phyloP scores from a whole-genome alignment of 768 basidiomycete genomes.

The Lepiota venenata region DNA sequence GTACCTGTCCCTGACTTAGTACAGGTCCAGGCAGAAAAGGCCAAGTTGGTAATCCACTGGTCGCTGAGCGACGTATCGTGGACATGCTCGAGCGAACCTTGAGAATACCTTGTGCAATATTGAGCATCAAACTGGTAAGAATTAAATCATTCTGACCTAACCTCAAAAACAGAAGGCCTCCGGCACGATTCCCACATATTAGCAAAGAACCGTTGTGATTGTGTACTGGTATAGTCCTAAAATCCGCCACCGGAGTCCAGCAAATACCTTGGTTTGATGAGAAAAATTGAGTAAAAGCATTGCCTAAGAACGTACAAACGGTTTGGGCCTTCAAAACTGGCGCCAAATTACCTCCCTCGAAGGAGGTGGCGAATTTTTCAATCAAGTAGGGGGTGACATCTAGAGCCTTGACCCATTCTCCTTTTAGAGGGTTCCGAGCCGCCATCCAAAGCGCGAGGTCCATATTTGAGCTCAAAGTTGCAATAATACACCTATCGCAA shows the following conservation, averaged over 20 bases:
- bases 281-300: constrained; percentile 1
- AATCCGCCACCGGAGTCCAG: constrained; percentile 66
- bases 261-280: constrained; percentile 45
- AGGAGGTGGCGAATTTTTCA: too few relatives aligned
- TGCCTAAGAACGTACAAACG: constrained; percentile 39
- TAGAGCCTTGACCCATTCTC: constrained; percentile 68
- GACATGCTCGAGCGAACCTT: constrained; percentile 16
- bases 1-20: constrained; percentile 39
- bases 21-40: constrained; percentile 55
- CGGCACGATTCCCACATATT: constrained; percentile 66
- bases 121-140: background rate
- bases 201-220: constrained; percentile 60
- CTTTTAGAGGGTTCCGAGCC: constrained; percentile 63
- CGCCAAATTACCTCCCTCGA: constrained; percentile 19
- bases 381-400: constrained; percentile 39
- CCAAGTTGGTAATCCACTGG: constrained; percentile 61
- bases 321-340: constrained; percentile 52
- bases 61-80: constrained; percentile 42
- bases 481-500: constrained; percentile 57
- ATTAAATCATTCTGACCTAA: constrained; percentile 17
- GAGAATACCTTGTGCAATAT: background rate
- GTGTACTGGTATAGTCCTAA: constrained; percentile 47
- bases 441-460: constrained; percentile 70
- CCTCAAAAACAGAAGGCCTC: constrained; percentile 59
- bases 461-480: constrained; percentile 69